Percentiles rank a stretch among this genome's conserved stretches.
Conservation (phyloP, 1,284 basidiomycete species). For the Thecaphora thlaspeos region DNA sequence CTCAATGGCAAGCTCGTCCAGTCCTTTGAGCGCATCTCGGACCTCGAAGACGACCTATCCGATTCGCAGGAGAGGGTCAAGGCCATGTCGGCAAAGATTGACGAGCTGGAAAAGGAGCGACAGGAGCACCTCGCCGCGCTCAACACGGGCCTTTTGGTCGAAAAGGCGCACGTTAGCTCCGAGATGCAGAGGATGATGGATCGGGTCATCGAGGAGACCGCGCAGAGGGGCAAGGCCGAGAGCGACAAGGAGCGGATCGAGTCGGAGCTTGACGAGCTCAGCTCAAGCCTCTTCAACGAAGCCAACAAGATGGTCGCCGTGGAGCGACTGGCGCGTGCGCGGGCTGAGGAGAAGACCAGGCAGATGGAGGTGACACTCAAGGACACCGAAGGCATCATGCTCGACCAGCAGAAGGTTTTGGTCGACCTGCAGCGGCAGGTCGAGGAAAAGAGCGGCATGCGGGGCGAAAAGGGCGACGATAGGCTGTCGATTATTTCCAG, state of each 20-base stretch:
- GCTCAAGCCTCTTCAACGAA: constrained; percentile 66
- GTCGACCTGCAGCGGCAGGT: constrained; percentile 79
- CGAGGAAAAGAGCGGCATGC: constrained; percentile 64
- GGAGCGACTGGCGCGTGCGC: constrained; percentile 72
- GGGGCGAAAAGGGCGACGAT: constrained; percentile 9
- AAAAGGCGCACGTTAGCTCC: constrained; percentile 79
- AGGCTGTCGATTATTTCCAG: constrained; percentile 12
- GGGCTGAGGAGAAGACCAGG: constrained; percentile 78
- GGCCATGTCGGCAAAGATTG: constrained; percentile 38
- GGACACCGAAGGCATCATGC: constrained; percentile 71
- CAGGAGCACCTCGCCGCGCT: constrained; percentile 59
- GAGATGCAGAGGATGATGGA: constrained; percentile 94
- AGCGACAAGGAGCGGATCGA: constrained; percentile 67
- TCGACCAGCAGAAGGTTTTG: constrained; percentile 62
- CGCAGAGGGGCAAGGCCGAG: constrained; percentile 80
- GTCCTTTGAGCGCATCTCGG: constrained; percentile 85
- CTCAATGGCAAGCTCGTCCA: constrained; percentile 89
- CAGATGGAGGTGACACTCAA: constrained; percentile 77
- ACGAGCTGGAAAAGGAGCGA: constrained; percentile 64
- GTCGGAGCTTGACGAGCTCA: constrained; percentile 77
- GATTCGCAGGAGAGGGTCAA: constrained; percentile 72
- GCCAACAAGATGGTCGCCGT: constrained; percentile 69
- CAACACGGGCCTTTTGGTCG: constrained; percentile 80
- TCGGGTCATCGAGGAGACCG: constrained; percentile 87
- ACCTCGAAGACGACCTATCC: constrained; percentile 87